Conservation (phyloP, 306 rosid species). For the Herpetospermum pedunculosum region DNA sequence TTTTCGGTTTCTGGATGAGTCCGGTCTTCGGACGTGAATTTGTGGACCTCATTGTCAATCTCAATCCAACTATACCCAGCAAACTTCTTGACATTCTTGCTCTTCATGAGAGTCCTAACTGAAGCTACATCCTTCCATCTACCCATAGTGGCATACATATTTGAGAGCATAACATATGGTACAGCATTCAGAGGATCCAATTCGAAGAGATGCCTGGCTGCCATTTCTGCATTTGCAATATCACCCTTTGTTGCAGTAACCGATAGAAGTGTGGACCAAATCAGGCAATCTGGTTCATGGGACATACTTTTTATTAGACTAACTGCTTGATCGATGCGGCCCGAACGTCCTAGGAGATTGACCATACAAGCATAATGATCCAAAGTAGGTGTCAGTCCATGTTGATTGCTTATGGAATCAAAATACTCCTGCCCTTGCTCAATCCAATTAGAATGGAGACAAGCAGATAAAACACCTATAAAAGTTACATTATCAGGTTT, state of each 20-base stretch:
- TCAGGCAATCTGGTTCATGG: conserved; percentile 12
- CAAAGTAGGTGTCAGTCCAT: conserved; percentile 14
- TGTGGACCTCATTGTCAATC: conserved; percentile 16
- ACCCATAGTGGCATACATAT: conserved; percentile 20
- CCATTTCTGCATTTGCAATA: conserved; percentile 14
- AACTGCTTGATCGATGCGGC: conserved; percentile 14
- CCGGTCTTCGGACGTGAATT: conserved; percentile 16
- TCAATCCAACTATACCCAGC: conserved; percentile 33
- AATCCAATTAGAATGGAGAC: conserved; percentile 17
- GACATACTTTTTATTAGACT: conserved; percentile 23
- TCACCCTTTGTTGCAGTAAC: conserved; percentile 12
- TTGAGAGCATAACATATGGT: conserved; percentile 24
- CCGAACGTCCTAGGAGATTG: conserved; percentile 20
- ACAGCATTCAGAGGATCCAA: conserved; percentile 20
- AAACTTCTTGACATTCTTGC: conserved; percentile 17
- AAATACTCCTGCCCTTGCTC: conserved; percentile 19
- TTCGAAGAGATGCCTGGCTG: conserved; percentile 19
- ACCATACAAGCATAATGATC: conserved; percentile 29
- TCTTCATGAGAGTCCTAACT: conserved; percentile 21
- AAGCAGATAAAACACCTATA: conserved; percentile 24
- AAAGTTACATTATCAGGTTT: conserved; percentile 22
- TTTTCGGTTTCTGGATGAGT: conserved; percentile 17
- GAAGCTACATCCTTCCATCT: conserved; percentile 21
- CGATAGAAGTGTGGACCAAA: conserved; percentile 25
- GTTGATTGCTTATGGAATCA: conserved; percentile 14